Conservation (phyloP, 2,329 filamentous ascomycete species). For the Parascedosporium putredinis region DNA sequence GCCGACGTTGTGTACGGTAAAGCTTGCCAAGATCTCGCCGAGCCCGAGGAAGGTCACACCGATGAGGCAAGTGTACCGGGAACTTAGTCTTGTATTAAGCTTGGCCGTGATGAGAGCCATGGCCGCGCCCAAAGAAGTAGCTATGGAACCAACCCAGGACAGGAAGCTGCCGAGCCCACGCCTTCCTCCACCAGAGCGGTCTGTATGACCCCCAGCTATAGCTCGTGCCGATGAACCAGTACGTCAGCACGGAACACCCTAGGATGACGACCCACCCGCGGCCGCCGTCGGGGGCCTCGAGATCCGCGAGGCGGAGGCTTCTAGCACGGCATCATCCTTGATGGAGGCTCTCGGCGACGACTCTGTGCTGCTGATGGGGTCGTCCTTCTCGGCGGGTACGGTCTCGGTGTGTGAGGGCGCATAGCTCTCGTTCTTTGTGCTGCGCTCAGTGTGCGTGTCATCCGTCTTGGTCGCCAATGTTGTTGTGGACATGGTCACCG, state of each 20-base stretch:
- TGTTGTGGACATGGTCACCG: neutral
- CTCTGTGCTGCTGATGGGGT: neutral
- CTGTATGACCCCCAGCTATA: constrained; percentile 54
- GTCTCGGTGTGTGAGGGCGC: too few relatives aligned
- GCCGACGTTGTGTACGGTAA: constrained; percentile 21
- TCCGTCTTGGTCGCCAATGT: neutral
- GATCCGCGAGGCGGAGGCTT: constrained; percentile 34
- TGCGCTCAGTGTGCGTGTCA: too few relatives aligned
- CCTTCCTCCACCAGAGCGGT: constrained; percentile 39
- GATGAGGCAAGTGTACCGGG: constrained; percentile 31
- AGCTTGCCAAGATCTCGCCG: constrained; percentile 33
- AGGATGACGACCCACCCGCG: constrained; percentile 46
- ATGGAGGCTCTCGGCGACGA: neutral
- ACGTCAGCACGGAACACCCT: constrained; percentile 38
- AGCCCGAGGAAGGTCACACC: constrained; percentile 40
- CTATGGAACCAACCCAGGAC: constrained; percentile 47
- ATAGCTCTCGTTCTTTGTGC: too few relatives aligned
- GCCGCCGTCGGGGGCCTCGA: constrained; percentile 39
- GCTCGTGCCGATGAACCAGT: constrained; percentile 44
- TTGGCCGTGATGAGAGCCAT: constrained; percentile 41
- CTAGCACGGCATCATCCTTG: constrained; percentile 18
- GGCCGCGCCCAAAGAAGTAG: constrained; percentile 36
- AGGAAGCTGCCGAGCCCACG: constrained; percentile 40
- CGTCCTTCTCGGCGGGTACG: too few relatives aligned
- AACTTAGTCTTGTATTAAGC: constrained; percentile 37